phyloP scores from a whole-genome alignment of 164 flowering plant species.

The Annona cherimola region DNA sequence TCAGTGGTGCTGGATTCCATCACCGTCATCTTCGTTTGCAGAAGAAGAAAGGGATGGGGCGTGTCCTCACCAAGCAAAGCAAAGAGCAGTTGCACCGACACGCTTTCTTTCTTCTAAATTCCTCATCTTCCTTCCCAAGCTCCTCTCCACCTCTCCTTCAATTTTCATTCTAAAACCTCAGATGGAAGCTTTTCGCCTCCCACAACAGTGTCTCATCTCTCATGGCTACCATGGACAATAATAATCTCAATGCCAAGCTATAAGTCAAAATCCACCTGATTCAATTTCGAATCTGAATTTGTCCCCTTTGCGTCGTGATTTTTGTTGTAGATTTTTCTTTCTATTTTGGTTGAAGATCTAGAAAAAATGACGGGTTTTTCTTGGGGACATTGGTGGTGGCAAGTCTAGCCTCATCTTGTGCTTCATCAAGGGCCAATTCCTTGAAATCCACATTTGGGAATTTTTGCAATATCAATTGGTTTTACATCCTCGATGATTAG shows the following conservation, averaged over 20 bases:
- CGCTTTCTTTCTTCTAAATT: background rate
- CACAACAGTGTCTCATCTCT: background rate
- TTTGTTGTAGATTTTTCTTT: background rate
- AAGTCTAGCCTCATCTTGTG: conserved; percentile 68
- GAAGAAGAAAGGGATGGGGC: too few relatives aligned
- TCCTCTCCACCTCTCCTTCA: background rate
- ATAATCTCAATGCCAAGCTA: conserved; percentile 71
- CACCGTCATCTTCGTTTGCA: too few relatives aligned
- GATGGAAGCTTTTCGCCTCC: conserved; percentile 5
- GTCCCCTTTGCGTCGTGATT: background rate
- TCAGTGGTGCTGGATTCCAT: too few relatives aligned
- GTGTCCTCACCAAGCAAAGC: background rate
- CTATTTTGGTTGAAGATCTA: background rate
- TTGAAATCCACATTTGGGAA: conserved; percentile 52
- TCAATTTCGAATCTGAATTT: conserved; percentile 5
- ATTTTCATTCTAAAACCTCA: background rate
- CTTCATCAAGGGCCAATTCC: conserved; percentile 68
- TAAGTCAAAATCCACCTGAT: conserved; percentile 21
- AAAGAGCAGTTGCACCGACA: background rate
- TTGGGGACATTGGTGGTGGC: conserved; percentile 73
- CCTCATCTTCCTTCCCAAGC: background rate
- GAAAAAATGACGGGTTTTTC: conserved; percentile 38
- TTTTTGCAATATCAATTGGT: background rate
- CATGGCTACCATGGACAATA: conserved; percentile 62
- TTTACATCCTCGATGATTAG: background rate